Base-by-base conservation (phyloP, 78 protist species). In the Goniomonas avonlea region DNA sequence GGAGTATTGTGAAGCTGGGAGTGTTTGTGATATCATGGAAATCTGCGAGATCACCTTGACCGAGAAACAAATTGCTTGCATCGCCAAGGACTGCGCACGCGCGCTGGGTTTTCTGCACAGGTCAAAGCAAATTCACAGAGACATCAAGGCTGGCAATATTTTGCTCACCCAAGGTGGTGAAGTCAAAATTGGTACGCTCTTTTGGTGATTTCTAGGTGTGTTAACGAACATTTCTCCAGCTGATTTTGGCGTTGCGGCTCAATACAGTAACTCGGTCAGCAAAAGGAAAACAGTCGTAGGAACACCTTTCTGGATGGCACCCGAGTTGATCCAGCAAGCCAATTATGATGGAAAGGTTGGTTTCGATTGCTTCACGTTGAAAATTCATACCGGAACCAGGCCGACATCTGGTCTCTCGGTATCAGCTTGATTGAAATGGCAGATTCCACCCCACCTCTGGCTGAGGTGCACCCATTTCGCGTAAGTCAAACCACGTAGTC, bases 1-100 rank as follows among this genome's bases (percentile, higher is more conserved):
- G 91, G 94, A 90, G 66, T 82, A 77, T 43, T 90, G 94, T 63
- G 91, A 86, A 1, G 84, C 79, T 13, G 94, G 94, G 29, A 79
- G 90, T 0, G 87, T 88, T 1, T 41, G 83, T 32, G 91, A 86
- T 66, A 47, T 86, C 70, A 86, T 88, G 86, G 75, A 74, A 23
- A 40, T 68, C 21, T 58, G 79, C 56, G 35, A 70, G 21, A 66
- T 20, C 34, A 5, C 45, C 86, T 73, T 66, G 71, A 5, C 2
- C 25, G 56, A 38, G 39, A 27, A 32, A 11, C 85, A 83, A 66
- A 82, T 85, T n/a, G 79, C 84, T 20, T 48, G 21, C 29, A 73
- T 90, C 7, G n/a, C 63, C 18, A 3, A 48, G 11, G 60, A 55
- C 11, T 76, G 87, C 5, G 83, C 88, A 20, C n/a, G 18, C 34